These are phyloP conservation scores for Neocucurbitaria cava DNA, from an alignment of 2,329 filamentous ascomycete species.

Conservation along the genomic window DNA sequence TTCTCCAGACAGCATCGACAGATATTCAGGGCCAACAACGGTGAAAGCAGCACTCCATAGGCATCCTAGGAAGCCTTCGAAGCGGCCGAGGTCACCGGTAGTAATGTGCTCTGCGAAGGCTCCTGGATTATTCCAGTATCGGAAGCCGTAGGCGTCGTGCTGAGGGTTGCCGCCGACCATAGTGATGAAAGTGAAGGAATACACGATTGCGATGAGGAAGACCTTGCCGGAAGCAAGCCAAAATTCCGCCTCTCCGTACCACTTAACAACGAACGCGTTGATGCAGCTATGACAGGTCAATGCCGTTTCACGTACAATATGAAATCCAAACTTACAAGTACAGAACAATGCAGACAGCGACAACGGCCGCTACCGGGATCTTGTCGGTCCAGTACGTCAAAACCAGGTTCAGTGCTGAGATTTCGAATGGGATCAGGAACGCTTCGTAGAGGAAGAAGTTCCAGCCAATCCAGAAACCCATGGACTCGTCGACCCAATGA, in stretches of 20 bases:
- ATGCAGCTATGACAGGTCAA: slow-evolving; percentile 16
- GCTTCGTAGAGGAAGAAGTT: slow-evolving; percentile 58
- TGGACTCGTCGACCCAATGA: slow-evolving; percentile 68
- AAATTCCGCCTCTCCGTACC: slow-evolving; percentile 51
- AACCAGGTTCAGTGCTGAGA: slow-evolving; percentile 48
- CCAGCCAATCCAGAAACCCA: slow-evolving; percentile 62
- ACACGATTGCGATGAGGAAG: slow-evolving; percentile 50
- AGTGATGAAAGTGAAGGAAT: slow-evolving; percentile 52
- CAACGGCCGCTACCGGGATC: slow-evolving; percentile 48
- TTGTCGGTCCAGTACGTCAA: slow-evolving; percentile 51
- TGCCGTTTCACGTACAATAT: not conserved
- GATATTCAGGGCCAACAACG: slow-evolving; percentile 54
- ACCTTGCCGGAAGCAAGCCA: slow-evolving; percentile 51
- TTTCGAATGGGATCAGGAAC: slow-evolving; percentile 58
- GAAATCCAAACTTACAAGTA: slow-evolving; percentile 40
- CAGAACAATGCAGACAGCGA: slow-evolving; percentile 46
- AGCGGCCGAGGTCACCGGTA: slow-evolving; percentile 32
- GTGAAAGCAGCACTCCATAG: slow-evolving; percentile 49
- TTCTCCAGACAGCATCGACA: slow-evolving; percentile 55
- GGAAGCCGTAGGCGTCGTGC: slow-evolving; percentile 49
- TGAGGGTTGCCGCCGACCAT: slow-evolving; percentile 52
- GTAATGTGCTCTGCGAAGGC: slow-evolving; percentile 37
- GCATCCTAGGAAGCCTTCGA: slow-evolving; percentile 40
- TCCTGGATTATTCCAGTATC: slow-evolving; percentile 49
- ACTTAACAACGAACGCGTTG: slow-evolving; percentile 50